Evolutionary conservation across 1,284 basidiomycete genomes (phyloP).

Genomic region (Boletus semigastroideus): DNA sequence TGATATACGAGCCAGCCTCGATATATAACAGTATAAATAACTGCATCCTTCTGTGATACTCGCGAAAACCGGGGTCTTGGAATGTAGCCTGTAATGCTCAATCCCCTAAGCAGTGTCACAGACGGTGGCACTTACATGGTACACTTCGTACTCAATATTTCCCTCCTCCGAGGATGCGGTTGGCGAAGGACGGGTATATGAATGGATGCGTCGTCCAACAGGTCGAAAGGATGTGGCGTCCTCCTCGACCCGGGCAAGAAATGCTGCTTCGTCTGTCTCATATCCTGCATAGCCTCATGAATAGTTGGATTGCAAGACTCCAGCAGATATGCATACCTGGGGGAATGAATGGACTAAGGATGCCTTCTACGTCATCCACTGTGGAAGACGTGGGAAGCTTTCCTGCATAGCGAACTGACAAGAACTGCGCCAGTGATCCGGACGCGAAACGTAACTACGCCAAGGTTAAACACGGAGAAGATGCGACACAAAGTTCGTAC

Average conservation of each 20-base stretch:
- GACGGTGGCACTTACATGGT: constrained; percentile 58
- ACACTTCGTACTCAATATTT: constrained; percentile 77
- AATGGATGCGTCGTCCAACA: constrained; percentile 71
- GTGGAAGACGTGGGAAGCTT: constrained; percentile 72
- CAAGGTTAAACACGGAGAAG: constrained; percentile 9
- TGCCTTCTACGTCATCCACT: constrained; percentile 86
- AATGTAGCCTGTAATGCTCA: constrained; percentile 64
- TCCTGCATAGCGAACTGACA: constrained; percentile 67
- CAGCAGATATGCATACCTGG: constrained; percentile 43
- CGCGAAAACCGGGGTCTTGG: constrained; percentile 86
- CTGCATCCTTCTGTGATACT: constrained; percentile 95
- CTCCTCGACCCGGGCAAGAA: constrained; percentile 66
- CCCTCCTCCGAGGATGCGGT: constrained; percentile 40
- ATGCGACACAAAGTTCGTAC: constrained; percentile 45
- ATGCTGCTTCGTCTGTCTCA: constrained; percentile 62
- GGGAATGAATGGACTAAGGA: constrained; percentile 78
- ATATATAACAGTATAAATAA: constrained; percentile 94
- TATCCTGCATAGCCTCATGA: constrained; percentile 48
- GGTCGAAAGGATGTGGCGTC: constrained; percentile 80
- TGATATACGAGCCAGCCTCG: constrained; percentile 92
- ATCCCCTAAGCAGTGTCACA: constrained; percentile 3
- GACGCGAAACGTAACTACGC: constrained; percentile 81
- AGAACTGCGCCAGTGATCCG: constrained; percentile 78
- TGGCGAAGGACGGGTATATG: constrained; percentile 63
- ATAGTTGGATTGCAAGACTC: neutral